Evolutionary conservation across 148 eudicot species (phyloP).

Genomic region (Nepenthes gracilis): DNA sequence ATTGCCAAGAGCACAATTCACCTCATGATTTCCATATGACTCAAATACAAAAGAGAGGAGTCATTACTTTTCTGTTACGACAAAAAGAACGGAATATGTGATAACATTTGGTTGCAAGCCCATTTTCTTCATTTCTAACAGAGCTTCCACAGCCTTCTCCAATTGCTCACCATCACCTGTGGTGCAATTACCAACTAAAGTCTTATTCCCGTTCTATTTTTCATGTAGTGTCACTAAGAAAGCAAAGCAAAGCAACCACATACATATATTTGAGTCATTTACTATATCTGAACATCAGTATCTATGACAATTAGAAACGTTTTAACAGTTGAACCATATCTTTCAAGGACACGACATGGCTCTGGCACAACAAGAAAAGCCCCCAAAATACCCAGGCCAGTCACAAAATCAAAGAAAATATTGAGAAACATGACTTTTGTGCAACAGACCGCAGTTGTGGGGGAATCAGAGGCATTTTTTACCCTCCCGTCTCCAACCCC

Average conservation of each 20-base stretch:
- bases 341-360: background rate
- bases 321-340: background rate
- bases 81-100: slow-evolving; percentile 81
- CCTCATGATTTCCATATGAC: background rate
- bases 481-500: no score
- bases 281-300: background rate
- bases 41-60: background rate
- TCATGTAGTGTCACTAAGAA: no score
- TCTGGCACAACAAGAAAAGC: no score
- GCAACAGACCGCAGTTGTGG: no score
- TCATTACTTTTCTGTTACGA: slow-evolving; percentile 84
- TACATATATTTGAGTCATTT: no score
- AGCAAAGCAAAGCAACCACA: background rate
- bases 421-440: no score
- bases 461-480: no score
- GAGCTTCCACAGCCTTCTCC: slow-evolving; percentile 59
- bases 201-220: no score
- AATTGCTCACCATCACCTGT: slow-evolving; percentile 76
- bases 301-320: background rate
- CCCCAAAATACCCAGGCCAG: no score
- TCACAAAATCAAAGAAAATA: no score
- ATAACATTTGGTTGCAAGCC: slow-evolving; percentile 67
- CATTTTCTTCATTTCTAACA: slow-evolving; percentile 56
- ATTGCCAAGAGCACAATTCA: no score
- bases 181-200: no score